Conservation (phyloP, 140 eudicot species). For the Cichorium intybus region DNA sequence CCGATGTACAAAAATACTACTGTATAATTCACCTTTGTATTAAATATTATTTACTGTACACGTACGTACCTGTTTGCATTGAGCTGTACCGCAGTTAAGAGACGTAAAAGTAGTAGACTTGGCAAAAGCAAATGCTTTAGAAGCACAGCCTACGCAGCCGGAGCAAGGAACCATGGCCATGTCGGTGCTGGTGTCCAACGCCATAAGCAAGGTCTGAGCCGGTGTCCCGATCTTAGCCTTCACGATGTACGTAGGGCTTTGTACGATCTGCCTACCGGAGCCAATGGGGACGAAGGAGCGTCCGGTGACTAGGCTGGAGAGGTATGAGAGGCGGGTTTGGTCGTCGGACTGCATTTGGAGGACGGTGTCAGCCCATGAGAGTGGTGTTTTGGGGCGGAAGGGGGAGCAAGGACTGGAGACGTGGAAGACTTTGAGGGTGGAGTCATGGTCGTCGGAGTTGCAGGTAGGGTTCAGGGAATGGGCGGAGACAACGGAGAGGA, state of each 20-base stretch:
- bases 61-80: conserved; percentile 41
- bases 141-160: conserved; percentile 45
- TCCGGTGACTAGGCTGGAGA: conserved; percentile 41
- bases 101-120: conserved; percentile 38
- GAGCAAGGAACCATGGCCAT: conserved; percentile 45
- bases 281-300: conserved; percentile 38
- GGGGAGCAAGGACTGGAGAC: conserved; percentile 46
- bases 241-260: conserved; percentile 39
- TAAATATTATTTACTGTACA: neutral
- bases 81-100: conserved; percentile 35
- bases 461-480: conserved; percentile 4
- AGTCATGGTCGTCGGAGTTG: conserved; percentile 13
- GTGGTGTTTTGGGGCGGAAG: conserved; percentile 19
- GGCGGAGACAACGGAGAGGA: conserved; percentile 2
- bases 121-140: conserved; percentile 26
- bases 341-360: conserved; percentile 38
- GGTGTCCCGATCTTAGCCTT: conserved; percentile 54
- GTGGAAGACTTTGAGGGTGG: conserved; percentile 35
- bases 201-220: conserved; percentile 40
- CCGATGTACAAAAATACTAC: too few species aligned
- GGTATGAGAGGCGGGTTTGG: conserved; percentile 34
- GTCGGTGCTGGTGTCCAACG: conserved; percentile 43
- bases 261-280: conserved; percentile 35
- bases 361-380: conserved; percentile 34
- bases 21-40: too few species aligned